Evolutionary conservation across 2,329 filamentous ascomycete genomes (phyloP), one percentile per base, ranked within the genome.

Genomic region (Leptographium flavum): DNA sequence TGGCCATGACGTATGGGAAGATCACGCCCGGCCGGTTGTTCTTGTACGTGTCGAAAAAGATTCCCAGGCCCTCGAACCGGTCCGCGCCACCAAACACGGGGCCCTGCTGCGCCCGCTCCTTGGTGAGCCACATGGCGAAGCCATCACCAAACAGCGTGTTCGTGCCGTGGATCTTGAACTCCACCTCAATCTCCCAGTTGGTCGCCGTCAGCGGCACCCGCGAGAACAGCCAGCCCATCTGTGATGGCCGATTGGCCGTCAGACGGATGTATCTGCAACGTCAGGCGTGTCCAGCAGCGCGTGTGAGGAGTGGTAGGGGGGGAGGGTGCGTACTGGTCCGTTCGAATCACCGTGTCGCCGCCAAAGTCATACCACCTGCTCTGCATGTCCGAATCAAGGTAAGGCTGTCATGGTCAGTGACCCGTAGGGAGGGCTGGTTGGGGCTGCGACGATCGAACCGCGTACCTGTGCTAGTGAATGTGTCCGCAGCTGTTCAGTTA

Each of bases 311-410:
- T 21, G 17, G 23, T n/a, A n/a, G n/a, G n/a, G n/a, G n/a, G n/a
- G n/a, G n/a, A n/a, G n/a, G n/a, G n/a, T n/a, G n/a, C 73, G 52
- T 76, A 81, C 77, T 73, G 73, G 60, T 81, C 77, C 52, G 77
- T 79, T 55, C 77, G 70, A 57, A 95, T 75, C 56, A 98, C 81
- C 35, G 90, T 87, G 67, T 94, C 87, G 60, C 90, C 92, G 60
- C 92, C 92, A 74, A 93, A 98, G 68, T 98, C 92, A 67, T 90
- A 98, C 90, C 92, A 98, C 61, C 92, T 82, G 68, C 86, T 94
- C 68, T 93, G 84, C 81, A 96, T 88, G 64, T 96, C 92, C 49
- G 87, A 92, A 67, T 98, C 92, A 56, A 98, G 79, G 66, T 95
- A 98, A 50, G 92, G 92, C 83, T 95, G 59, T 15, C 23, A 17